Evolutionary conservation across 2,329 filamentous ascomycete species (phyloP), one percentile per base, ranked within the genome.

Genomic region (Epichloe sylvatica): DNA sequence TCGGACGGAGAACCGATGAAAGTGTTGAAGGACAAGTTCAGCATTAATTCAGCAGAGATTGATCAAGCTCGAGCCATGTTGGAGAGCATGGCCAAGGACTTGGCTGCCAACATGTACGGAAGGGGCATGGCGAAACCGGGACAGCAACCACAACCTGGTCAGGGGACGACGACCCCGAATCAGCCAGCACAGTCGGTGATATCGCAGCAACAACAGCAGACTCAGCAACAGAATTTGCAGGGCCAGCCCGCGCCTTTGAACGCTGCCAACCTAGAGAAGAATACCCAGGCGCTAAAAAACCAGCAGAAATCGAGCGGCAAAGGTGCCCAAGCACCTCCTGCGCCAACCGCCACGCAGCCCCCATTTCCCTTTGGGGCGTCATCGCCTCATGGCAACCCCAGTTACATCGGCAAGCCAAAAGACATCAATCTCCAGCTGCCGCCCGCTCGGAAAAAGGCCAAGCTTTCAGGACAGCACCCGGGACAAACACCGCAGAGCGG

Each of bases 361-460:
- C 78, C 78, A 0, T 80, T 79, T 60, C 64, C 68, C 25, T 72
- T 81, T 50, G 73, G 73, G 12, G 73, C 70, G 17, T 65, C 70
- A 8, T 81, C 79, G 5, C 79, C 80, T 34, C 75, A 79, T 54
- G 79, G 78, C 12, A 74, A 76, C 50, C 79, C 79, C 2, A 70
- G 67, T 6, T 80, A 80, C 53, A 71, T 74, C 43, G 68, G 64
- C 59, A 74, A 70, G 59, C 67, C 72, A 2, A 67, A 72, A 46
- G 63, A 81, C 34, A 76, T 77, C 36, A 74, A 76, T 47, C 65
- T 83, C 37, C 71, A 76, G 47, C 64, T 81, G 21, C 80, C 79
- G 5, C 67, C 73, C 4, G 65, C 71, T 13, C 81, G 81, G 63
- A 80, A 76, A 65, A 80, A 75, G 66, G 57, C 59, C 50, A 81